Base-by-base conservation (phyloP, 768 basidiomycete genomes). In the Dacryopinax primogenitus region DNA sequence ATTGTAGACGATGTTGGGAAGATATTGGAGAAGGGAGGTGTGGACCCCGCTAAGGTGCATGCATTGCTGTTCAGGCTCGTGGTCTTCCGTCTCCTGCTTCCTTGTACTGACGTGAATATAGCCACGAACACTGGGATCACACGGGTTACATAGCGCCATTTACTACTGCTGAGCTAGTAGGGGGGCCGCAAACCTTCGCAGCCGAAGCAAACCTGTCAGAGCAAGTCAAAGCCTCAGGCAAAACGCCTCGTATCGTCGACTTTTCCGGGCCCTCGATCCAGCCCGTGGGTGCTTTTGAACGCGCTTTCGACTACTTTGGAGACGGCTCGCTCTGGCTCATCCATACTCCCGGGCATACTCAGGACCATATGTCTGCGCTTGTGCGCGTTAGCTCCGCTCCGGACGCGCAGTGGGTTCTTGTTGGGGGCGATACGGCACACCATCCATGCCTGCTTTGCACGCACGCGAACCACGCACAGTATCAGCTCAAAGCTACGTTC, bases 101-200 rank as follows among this genome's bases (percentile, higher is more conserved):
- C 18, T 18, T 37, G 36, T 47, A 58, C 23, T 58, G 51, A 58
- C 51, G 32, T 4, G 26, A 23, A 6, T 18, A 21, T 18, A 58
- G 51, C 30, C 51, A 58, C 51, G 51, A 58, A 21, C 51, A 58
- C 26, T 58, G 51, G 51, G 51, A 58, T 30, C 51, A 58, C 51
- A 58, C 51, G 30, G 51, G 51, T 30, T 58, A 15, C 51, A 58
- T 58, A 11, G 51, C 51, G 9, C 51, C 51, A 23, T 58, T 58
- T 30, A 58, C 23, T 3, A 30, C 9, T 32, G 51, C 51, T 3
- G 51, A 58, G 51, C 51, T 58, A 23, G 26, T 30, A 3, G 51
- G 51, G 26, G 51, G 51, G 9, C 13, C 51, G 26, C 26, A 58
- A 21, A 58, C 51, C 26, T 58, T 58, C 51, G 51, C 51, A 21